These are phyloP conservation scores for Coprinellus aureogranulatus DNA, from an alignment of 768 basidiomycete genomes.

Conservation along the genomic window DNA sequence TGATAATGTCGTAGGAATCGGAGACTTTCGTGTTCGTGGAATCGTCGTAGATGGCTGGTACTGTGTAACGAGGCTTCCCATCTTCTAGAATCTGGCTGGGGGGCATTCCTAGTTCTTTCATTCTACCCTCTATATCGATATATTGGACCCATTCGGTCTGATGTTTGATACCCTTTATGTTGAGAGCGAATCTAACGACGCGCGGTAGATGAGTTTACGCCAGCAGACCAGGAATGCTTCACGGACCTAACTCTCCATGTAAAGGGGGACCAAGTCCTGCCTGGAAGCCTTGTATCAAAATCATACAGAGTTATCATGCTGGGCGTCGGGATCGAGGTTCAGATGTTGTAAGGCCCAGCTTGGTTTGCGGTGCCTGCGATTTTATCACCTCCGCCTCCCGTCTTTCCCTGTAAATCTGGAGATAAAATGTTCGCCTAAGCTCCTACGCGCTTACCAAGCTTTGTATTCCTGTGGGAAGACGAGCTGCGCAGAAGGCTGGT, in stretches of 20 bases:
- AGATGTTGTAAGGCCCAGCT: too few relatives aligned
- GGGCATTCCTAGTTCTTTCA: constrained; percentile 1
- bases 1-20: constrained; percentile 10
- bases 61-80: constrained; percentile 7
- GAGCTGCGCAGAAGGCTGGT: too few relatives aligned
- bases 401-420: too few relatives aligned
- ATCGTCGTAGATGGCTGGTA: constrained; percentile 8
- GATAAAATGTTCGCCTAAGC: too few relatives aligned
- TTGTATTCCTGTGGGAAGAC: too few relatives aligned
- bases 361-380: too few relatives aligned
- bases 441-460: too few relatives aligned
- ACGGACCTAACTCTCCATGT: constrained; percentile 32
- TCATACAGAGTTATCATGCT: constrained; percentile 37
- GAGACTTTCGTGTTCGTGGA: constrained; percentile 1
- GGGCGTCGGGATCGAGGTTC: background rate
- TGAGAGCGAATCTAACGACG: constrained; percentile 18
- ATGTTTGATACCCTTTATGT: constrained; percentile 5
- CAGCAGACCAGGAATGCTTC: background rate
- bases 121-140: constrained; percentile 4
- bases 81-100: constrained; percentile 1
- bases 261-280: constrained; percentile 35
- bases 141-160: constrained; percentile 6
- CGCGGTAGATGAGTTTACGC: background rate
- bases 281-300: constrained; percentile 26
- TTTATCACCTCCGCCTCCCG: too few relatives aligned